These are phyloP conservation scores for Sisymbrium irio DNA, from an alignment of 345 rosid genomes.

Conservation along the genomic window DNA sequence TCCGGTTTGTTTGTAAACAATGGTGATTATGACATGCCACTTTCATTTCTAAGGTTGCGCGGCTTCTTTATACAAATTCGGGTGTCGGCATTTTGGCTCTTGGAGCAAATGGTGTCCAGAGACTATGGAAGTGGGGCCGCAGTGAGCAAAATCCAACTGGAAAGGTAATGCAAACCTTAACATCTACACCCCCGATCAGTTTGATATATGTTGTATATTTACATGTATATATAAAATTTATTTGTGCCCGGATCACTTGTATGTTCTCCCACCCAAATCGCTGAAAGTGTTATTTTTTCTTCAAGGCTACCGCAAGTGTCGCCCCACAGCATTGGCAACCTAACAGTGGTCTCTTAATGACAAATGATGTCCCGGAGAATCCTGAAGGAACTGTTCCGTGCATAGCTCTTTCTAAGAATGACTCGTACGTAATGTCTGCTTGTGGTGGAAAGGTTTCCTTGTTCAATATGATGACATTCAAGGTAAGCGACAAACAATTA, in stretches of 20 bases:
- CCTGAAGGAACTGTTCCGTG: slow-evolving; percentile 50
- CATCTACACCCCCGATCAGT: background rate
- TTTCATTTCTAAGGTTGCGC: slow-evolving; percentile 40
- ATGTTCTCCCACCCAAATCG: background rate
- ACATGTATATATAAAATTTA: background rate
- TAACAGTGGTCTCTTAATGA: slow-evolving; percentile 65
- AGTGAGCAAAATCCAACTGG: slow-evolving; percentile 53
- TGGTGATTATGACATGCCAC: background rate
- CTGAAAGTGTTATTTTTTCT: background rate
- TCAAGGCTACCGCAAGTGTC: slow-evolving; percentile 62
- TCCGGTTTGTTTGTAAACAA: background rate
- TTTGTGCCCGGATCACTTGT: background rate
- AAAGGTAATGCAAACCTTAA: slow-evolving; percentile 35
- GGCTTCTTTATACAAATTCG: slow-evolving; percentile 54
- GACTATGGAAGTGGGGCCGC: slow-evolving; percentile 58
- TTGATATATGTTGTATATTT: background rate
- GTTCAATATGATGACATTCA: slow-evolving; percentile 62
- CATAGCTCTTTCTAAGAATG: slow-evolving; percentile 58
- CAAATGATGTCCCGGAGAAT: slow-evolving; percentile 67
- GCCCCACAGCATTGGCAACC: slow-evolving; percentile 81
- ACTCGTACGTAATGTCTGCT: slow-evolving; percentile 63
- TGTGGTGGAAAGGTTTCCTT: slow-evolving; percentile 54
- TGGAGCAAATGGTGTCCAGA: slow-evolving; percentile 52
- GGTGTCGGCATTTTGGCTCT: slow-evolving; percentile 52
- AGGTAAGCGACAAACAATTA: slow-evolving; percentile 30